Base-by-base conservation (phyloP, 306 rosid genomes). In the Vicia villosa region DNA sequence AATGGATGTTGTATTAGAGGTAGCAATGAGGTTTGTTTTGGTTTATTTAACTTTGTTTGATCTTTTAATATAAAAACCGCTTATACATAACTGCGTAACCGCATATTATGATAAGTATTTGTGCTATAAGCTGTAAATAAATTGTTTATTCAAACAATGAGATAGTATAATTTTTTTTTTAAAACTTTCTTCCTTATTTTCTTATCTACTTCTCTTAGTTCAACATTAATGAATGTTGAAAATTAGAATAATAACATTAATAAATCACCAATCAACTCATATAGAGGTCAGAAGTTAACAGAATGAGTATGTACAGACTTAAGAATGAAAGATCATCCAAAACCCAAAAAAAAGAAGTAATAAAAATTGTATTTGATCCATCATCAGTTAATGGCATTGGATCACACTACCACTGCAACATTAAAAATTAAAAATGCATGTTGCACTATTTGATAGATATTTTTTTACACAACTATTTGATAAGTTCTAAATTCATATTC, bases 401-500 rank as follows among this genome's bases (percentile, higher is more conserved):
- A 50, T 19, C 62, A 37, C 32, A 12, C 26, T 22, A 14, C 51
- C 43, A 46, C 17, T 50, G 61, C 75, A 66, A 66, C 38, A 34
- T 50, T 20, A n/a, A 12, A 67, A 60, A 41, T 61, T 8, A 6
- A 63, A 50, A 61, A 52, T 43, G 61, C 16, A 66, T 61, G 5
- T 62, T 70, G 65, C 75, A 50, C 45, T 32, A 56, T 24, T 41
- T 41, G 46, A 43, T 16, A 51, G 37, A 8, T 2, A n/a, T 32
- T 1, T 32, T 32, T 32, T 32, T 6, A 30, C 34, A 1, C 5
- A 6, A 32, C 37, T 32, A 34, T 7, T 34, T 34, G 38, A 34
- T 34, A 34, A 30, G 28, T 21, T 72, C 59, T 58, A 20, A 15
- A 24, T 24, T 49, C 16, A 66, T 66, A 24, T 34, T 69, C 41